These are phyloP conservation scores for Cryptococcus hybrid DNA, from an alignment of 1,284 basidiomycete species.

Conservation along the genomic window DNA sequence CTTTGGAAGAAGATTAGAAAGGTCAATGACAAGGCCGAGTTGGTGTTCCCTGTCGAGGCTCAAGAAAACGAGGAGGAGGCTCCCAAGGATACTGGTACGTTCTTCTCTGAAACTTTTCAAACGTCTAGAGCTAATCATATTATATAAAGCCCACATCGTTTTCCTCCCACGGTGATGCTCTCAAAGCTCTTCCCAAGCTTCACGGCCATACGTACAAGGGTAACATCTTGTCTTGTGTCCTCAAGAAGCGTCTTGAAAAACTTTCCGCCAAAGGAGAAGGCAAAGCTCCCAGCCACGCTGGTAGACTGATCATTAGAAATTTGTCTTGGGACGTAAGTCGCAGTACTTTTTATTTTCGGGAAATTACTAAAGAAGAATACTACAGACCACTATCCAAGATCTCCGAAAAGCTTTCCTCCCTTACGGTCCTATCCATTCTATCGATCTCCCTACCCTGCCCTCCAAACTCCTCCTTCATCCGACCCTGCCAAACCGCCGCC, in stretches of 20 bases:
- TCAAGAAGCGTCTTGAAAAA: slow-evolving; percentile 82
- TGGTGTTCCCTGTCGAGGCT: slow-evolving; percentile 57
- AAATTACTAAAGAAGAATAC: no score
- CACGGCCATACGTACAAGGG: slow-evolving; percentile 96
- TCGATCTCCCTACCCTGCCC: slow-evolving; percentile 67
- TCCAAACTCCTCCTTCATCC: slow-evolving; percentile 47
- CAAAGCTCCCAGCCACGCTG: slow-evolving; percentile 57
- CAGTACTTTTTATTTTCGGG: neutral
- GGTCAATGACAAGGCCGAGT: slow-evolving; percentile 63
- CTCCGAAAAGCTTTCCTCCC: slow-evolving; percentile 84
- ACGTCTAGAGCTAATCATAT: slow-evolving; percentile 22
- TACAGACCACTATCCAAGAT: slow-evolving; percentile 76
- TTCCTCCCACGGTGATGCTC: slow-evolving; percentile 72
- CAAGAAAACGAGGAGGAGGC: slow-evolving; percentile 9
- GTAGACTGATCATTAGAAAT: slow-evolving; percentile 88
- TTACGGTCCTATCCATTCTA: slow-evolving; percentile 81
- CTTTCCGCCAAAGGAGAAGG: slow-evolving; percentile 55
- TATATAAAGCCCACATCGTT: slow-evolving; percentile 62
- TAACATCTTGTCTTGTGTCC: slow-evolving; percentile 74
- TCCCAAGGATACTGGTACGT: slow-evolving; percentile 38
- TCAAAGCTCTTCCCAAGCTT: slow-evolving; percentile 73
- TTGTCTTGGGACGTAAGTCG: slow-evolving; percentile 63
- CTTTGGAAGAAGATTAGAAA: slow-evolving; percentile 87
- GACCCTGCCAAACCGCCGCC: slow-evolving; percentile 43
- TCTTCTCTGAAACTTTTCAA: neutral